Evolutionary conservation across 805 yeast species (phyloP).

Genomic region (Kazachstania viticola): DNA sequence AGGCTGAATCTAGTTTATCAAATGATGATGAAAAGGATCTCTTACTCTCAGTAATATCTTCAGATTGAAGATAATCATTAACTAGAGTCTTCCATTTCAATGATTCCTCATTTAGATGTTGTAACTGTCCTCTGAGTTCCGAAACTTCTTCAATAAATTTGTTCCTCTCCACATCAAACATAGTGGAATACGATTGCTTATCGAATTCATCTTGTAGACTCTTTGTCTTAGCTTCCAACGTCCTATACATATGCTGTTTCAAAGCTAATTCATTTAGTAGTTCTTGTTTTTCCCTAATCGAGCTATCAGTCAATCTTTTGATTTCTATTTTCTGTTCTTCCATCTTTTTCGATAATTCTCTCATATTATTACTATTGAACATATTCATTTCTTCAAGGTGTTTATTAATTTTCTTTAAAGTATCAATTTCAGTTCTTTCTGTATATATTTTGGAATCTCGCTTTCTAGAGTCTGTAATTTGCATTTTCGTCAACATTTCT

Average conservation of each 20-base stretch:
- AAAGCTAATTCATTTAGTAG: slow-evolving; percentile 46
- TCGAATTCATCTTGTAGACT: slow-evolving; percentile 36
- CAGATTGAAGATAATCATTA: too few species aligned
- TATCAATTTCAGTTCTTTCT: too few species aligned
- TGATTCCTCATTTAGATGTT: too few species aligned
- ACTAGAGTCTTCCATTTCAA: too few species aligned
- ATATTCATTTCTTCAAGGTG: slow-evolving; percentile 10
- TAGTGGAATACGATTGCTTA: too few species aligned
- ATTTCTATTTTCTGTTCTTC: slow-evolving; percentile 35
- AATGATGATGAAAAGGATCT: too few species aligned
- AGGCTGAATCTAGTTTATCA: not conserved
- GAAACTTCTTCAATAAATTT: slow-evolving; percentile 26
- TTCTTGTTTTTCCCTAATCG: slow-evolving; percentile 34
- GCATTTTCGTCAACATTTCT: slow-evolving; percentile 3
- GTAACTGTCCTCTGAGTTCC: too few species aligned
- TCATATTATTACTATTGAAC: slow-evolving; percentile 4
- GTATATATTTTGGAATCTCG: too few species aligned
- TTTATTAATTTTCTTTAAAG: not conserved
- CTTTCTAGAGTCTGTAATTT: too few species aligned
- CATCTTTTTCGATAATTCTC: slow-evolving; percentile 28
- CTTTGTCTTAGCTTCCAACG: slow-evolving; percentile 26
- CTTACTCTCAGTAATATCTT: too few species aligned
- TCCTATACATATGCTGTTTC: slow-evolving; percentile 43
- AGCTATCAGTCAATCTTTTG: slow-evolving; percentile 36
- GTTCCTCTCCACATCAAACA: slow-evolving; percentile 33